Evolutionary conservation across 2,329 filamentous ascomycete genomes (phyloP).

Genomic region (Ophidiomyces ophidiicola): DNA sequence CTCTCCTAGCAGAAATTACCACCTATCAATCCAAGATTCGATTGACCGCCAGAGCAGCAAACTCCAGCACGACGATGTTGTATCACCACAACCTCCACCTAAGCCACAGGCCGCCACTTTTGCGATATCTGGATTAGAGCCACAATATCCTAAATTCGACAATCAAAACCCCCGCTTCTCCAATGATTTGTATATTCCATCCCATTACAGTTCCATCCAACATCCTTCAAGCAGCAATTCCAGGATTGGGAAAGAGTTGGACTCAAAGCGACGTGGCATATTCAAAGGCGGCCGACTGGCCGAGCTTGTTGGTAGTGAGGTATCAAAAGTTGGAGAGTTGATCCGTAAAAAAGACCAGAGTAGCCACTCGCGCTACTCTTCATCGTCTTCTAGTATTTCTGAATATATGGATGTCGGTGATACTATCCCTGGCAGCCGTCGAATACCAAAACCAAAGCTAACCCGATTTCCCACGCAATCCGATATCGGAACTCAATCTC

Average conservation of each 20-base stretch:
- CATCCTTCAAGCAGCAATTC: background rate
- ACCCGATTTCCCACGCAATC: constrained; percentile 26
- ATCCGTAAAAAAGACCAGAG: constrained; percentile 47
- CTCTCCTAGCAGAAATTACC: constrained; percentile 39
- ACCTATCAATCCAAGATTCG: constrained; percentile 12
- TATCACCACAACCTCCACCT: background rate
- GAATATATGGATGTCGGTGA: constrained; percentile 39
- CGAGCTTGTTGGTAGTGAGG: constrained; percentile 55
- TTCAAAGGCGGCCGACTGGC: constrained; percentile 68
- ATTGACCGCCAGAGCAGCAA: background rate
- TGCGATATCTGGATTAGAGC: background rate
- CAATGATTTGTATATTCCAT: background rate
- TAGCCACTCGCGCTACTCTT: constrained; percentile 32
- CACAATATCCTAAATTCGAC: background rate
- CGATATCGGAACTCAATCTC: constrained; percentile 26
- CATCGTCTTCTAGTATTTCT: constrained; percentile 37
- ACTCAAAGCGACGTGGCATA: constrained; percentile 57
- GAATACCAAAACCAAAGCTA: constrained; percentile 15
- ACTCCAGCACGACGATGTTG: background rate
- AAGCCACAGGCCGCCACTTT: background rate
- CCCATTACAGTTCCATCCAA: background rate
- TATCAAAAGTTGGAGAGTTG: constrained; percentile 49
- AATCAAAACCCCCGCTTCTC: background rate
- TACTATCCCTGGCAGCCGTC: constrained; percentile 22
- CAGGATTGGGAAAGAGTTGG: constrained; percentile 15